A percentile compares a stretch with the other conserved stretches of the same genome.
Evolutionary conservation across 192 early-diverging fungal genomes (phyloP).

Genomic region (Backusella psychrophila): DNA sequence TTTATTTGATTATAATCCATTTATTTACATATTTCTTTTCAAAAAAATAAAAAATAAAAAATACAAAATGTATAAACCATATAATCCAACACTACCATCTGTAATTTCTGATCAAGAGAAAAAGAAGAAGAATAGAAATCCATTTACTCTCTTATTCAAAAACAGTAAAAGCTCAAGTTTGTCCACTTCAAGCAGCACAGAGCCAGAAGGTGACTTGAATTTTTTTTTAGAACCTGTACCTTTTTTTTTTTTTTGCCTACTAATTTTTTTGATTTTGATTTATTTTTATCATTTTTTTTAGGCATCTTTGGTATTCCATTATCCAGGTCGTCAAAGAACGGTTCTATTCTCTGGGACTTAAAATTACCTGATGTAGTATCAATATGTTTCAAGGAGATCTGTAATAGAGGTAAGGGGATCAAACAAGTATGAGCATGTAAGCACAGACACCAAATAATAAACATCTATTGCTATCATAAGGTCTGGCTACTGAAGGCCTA

Average conservation of each 20-base stretch:
- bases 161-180: slow-evolving; percentile 4
- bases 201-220: neutral
- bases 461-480: neutral
- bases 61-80: slow-evolving; percentile 5
- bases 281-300: neutral
- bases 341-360: slow-evolving; percentile 20
- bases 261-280: neutral
- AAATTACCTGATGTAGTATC: slow-evolving; percentile 25
- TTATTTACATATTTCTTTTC: neutral
- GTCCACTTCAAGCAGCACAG: neutral
- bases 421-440: neutral
- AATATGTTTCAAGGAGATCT: slow-evolving; percentile 28
- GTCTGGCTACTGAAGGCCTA: slow-evolving; percentile 25
- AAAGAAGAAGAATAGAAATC: slow-evolving; percentile 11
- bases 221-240: neutral
- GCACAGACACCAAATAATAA: neutral
- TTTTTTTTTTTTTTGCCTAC: neutral
- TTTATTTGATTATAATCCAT: neutral
- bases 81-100: slow-evolving; percentile 9
- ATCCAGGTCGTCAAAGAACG: slow-evolving; percentile 26
- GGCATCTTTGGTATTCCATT: slow-evolving; percentile 33
- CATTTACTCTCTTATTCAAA: slow-evolving; percentile 6
- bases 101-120: neutral
- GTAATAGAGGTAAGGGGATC: slow-evolving; percentile 16
- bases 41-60: neutral